Evolutionary conservation across 2,329 filamentous ascomycete genomes (phyloP), one percentile per base, ranked within the genome.

Genomic region (Leptosphaerulina australis): DNA sequence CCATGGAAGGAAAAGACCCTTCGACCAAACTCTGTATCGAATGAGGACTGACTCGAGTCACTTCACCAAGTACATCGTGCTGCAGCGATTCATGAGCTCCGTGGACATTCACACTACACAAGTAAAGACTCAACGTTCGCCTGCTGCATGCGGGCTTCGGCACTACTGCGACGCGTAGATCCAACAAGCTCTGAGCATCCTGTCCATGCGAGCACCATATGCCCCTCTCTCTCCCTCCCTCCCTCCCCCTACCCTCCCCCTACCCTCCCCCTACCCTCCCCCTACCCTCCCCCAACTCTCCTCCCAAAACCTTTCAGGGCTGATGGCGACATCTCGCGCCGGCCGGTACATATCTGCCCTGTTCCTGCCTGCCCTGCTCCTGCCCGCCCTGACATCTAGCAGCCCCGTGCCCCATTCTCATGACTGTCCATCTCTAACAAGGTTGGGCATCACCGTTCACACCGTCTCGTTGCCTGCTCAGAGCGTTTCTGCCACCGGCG

Each of bases 391-490:
- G 46, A 7, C 37, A 38, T 17, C 25, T 30, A 43, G 25, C 45
- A 40, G 36, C 31, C 45, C 45, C 36, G 35, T 48, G 38, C 33
- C 9, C 30, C 41, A 22, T 35, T 39, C 47, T 40, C 48, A 40
- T 51, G 30, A 44, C 39, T 24, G 15, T 33, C 49, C 30, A 10
- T 24, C 41, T 22, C 22, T 37, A 26, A 36, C 41, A 41, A 31
- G 30, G 25, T 51, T 46, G 48, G 48, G 48, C 48, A 51, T 25
- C 48, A 51, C 31, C 36, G 21, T 44, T 40, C 41, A 40, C 41
- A 40, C 36, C 48, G 48, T 45, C 36, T 51, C 41, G 48, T 36
- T 24, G 39, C 39, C 38, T 43, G 38, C 38, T 31, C 21, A 25
- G 34, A 34, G 5, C n/a, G 33, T 49, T 26, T 38, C 39, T 50